phyloP scores from a whole-genome alignment of 192 early-diverging fungal genomes.

The Coemansia erecta region DNA sequence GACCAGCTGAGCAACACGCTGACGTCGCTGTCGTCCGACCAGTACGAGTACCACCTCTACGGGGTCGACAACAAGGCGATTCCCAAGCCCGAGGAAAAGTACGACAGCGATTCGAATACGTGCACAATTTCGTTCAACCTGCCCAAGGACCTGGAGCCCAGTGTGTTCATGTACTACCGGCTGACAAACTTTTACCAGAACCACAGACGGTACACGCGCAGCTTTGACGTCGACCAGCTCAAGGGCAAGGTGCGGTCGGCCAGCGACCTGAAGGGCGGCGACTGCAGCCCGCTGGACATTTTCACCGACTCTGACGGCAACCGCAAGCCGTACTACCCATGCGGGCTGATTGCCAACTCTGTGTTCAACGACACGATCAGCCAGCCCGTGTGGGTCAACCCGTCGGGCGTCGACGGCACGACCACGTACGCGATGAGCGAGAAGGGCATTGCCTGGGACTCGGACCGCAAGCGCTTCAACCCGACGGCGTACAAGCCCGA shows the following conservation, averaged over 20 bases:
- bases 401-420: constrained; percentile 29
- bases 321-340: constrained; percentile 78
- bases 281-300: constrained; percentile 62
- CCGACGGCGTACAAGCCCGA: constrained; percentile 54
- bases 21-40: constrained; percentile 1
- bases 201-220: constrained; percentile 94
- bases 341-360: constrained; percentile 97
- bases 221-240: constrained; percentile 80
- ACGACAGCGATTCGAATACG: constrained; percentile 34
- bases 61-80: constrained; percentile 34
- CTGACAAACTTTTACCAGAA: constrained; percentile 99
- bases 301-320: constrained; percentile 14
- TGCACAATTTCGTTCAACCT: constrained; percentile 76
- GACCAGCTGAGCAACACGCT: constrained; percentile 25
- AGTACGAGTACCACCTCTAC: constrained; percentile 45
- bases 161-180: constrained; percentile 92
- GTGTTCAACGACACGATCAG: constrained; percentile 85
- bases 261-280: constrained; percentile 43
- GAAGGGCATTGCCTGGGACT: constrained; percentile 84
- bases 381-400: constrained; percentile 57
- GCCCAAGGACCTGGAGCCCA: constrained; percentile 65
- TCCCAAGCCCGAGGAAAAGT: constrained; percentile 51
- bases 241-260: constrained; percentile 58
- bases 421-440: constrained; percentile 60
- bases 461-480: constrained; percentile 72